Percentiles rank a stretch among this genome's conserved stretches.
Conservation (phyloP, 306 rosid genomes). For the Oemleria cerasiformis region DNA sequence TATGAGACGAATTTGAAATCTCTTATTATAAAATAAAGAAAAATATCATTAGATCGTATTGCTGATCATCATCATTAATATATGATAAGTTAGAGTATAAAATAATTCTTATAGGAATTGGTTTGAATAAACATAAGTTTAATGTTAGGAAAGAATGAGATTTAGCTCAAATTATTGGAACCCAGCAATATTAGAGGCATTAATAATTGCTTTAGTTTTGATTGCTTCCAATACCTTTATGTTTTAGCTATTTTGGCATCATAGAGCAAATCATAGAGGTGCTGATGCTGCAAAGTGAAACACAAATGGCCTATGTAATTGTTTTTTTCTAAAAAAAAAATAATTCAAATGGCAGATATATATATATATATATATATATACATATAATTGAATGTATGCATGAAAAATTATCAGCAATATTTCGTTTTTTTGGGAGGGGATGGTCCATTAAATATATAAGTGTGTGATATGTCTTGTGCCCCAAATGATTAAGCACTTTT, state of each 20-base stretch:
- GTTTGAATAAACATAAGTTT: too few relatives aligned
- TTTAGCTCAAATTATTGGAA: too few relatives aligned
- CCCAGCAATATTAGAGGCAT: too few relatives aligned
- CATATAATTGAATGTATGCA: neutral
- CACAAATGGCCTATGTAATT: neutral
- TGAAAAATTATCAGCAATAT: neutral
- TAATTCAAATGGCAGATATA: too few relatives aligned
- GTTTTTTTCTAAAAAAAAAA: neutral
- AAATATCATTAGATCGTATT: too few relatives aligned
- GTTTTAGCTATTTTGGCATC: neutral
- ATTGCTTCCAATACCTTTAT: neutral
- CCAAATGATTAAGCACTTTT: conserved; percentile 2
- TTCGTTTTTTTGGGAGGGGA: neutral
- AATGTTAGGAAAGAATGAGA: too few relatives aligned
- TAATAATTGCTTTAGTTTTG: neutral
- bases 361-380: too few relatives aligned
- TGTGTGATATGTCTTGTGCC: neutral
- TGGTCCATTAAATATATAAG: neutral
- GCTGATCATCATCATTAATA: too few relatives aligned
- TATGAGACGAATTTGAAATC: too few relatives aligned
- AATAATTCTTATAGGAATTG: too few relatives aligned
- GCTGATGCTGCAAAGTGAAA: neutral
- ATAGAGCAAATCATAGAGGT: neutral
- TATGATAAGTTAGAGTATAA: too few relatives aligned
- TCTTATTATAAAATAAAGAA: too few relatives aligned